Evolutionary conservation across 176 grass and related monocot genomes (phyloP).

Genomic region (Aegilops speltoides): DNA sequence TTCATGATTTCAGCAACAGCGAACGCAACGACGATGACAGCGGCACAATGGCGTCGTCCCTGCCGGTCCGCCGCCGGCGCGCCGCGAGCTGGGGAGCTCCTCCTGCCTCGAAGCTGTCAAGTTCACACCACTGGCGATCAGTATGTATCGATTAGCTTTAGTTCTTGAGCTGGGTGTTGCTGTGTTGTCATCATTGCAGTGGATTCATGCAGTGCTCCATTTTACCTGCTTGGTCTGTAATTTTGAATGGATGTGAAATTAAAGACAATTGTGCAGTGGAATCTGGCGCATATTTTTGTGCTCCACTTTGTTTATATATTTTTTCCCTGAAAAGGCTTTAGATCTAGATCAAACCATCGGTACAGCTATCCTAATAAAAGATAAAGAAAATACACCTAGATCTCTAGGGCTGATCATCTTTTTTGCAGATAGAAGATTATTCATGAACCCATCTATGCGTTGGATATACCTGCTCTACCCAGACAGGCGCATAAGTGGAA

Average conservation of each 20-base stretch:
- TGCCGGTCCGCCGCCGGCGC: conserved; percentile 43
- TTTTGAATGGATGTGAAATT: conserved; percentile 34
- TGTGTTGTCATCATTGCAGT: neutral
- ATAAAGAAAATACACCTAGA: too few relatives aligned
- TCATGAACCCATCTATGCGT: too few relatives aligned
- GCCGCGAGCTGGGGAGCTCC: conserved; percentile 33
- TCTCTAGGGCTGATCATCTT: too few relatives aligned
- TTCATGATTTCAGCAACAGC: neutral
- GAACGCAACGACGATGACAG: conserved; percentile 21
- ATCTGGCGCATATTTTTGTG: conserved; percentile 1
- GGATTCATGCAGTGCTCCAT: conserved; percentile 19
- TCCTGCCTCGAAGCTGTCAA: conserved; percentile 9
- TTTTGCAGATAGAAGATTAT: too few relatives aligned
- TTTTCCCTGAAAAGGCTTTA: too few relatives aligned
- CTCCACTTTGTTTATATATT: neutral
- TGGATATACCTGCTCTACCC: too few relatives aligned
- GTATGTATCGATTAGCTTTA: conserved; percentile 27
- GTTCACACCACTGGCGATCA: conserved; percentile 50
- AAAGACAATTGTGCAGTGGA: neutral
- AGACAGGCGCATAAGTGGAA: too few relatives aligned
- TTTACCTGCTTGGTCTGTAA: conserved; percentile 2
- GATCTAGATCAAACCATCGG: too few relatives aligned
- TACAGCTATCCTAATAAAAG: too few relatives aligned
- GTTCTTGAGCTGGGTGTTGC: neutral
- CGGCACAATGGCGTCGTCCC: conserved; percentile 26